Evolutionary conservation across 2,329 filamentous ascomycete species (phyloP).

Genomic region (Mycosphaerella arachidis): DNA sequence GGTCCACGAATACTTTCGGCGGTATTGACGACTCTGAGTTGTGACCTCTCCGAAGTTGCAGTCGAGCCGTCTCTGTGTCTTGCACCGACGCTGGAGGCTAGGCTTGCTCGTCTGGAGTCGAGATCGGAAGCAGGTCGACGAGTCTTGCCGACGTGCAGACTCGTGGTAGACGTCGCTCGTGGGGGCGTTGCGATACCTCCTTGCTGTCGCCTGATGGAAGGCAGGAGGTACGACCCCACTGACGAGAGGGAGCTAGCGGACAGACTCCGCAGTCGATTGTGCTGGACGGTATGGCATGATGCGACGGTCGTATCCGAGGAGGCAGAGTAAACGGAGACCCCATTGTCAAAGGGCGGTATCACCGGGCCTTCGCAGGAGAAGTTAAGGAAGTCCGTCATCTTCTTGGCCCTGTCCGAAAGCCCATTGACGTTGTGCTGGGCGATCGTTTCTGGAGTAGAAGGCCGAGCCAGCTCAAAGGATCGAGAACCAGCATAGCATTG

Average conservation of each 20-base stretch:
- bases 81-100: constrained; percentile 12
- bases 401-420: constrained; percentile 5
- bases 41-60: neutral
- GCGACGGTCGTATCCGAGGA: constrained; percentile 22
- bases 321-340: constrained; percentile 14
- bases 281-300: constrained; percentile 25
- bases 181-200: neutral
- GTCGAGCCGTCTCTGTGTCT: constrained; percentile 7
- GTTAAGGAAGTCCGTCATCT: constrained; percentile 11
- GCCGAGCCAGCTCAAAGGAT: neutral
- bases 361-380: constrained; percentile 8
- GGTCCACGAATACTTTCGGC: neutral
- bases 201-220: constrained; percentile 10
- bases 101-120: constrained; percentile 13
- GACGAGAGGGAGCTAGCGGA: constrained; percentile 29
- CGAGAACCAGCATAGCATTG: neutral
- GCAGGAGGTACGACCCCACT: constrained; percentile 17
- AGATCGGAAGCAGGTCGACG: constrained; percentile 9
- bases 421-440: neutral
- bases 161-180: constrained; percentile 11
- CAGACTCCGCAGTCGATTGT: constrained; percentile 24
- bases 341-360: constrained; percentile 6
- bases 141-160: constrained; percentile 10
- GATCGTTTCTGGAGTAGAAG: neutral
- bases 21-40: neutral